Evolutionary conservation across 176 grass and related monocot species (phyloP).

Genomic region (Hordeum marinum): DNA sequence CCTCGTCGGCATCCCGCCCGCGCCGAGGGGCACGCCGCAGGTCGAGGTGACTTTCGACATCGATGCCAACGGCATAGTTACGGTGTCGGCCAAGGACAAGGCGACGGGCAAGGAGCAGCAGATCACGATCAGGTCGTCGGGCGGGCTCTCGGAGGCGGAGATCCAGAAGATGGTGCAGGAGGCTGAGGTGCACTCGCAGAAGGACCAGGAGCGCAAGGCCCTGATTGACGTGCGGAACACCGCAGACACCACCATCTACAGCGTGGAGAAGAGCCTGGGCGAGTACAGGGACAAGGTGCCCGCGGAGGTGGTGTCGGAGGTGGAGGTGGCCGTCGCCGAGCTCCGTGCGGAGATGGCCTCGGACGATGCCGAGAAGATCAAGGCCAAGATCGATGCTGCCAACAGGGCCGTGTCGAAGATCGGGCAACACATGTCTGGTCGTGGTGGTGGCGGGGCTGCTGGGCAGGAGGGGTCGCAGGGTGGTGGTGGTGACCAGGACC

Average conservation of each 20-base stretch:
- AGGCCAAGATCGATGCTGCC: constrained; percentile 24
- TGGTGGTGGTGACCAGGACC: not conserved
- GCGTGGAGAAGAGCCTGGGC: constrained; percentile 41
- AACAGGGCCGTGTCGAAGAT: constrained; percentile 29
- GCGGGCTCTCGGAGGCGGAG: constrained; percentile 38
- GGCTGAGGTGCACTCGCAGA: constrained; percentile 37
- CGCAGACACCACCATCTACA: constrained; percentile 38
- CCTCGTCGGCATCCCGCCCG: constrained; percentile 39
- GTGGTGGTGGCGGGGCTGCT: not conserved
- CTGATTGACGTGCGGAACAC: constrained; percentile 34
- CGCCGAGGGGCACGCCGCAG: constrained; percentile 34
- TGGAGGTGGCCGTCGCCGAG: constrained; percentile 15
- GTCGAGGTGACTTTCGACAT: constrained; percentile 53
- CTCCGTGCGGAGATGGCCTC: constrained; percentile 32
- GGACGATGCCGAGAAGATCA: constrained; percentile 33
- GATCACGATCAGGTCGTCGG: constrained; percentile 41
- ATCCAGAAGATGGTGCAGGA: constrained; percentile 43
- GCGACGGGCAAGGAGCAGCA: constrained; percentile 54
- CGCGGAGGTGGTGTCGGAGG: constrained; percentile 23
- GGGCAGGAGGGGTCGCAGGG: not conserved
- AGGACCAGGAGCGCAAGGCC: constrained; percentile 42
- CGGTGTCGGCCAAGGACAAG: constrained; percentile 43
- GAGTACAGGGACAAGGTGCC: constrained; percentile 45
- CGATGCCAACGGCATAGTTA: constrained; percentile 43
- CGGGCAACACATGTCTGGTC: constrained; percentile 33